These are phyloP conservation scores for Orychophragmus violaceus DNA, from an alignment of 345 rosid genomes.

Conservation along the genomic window DNA sequence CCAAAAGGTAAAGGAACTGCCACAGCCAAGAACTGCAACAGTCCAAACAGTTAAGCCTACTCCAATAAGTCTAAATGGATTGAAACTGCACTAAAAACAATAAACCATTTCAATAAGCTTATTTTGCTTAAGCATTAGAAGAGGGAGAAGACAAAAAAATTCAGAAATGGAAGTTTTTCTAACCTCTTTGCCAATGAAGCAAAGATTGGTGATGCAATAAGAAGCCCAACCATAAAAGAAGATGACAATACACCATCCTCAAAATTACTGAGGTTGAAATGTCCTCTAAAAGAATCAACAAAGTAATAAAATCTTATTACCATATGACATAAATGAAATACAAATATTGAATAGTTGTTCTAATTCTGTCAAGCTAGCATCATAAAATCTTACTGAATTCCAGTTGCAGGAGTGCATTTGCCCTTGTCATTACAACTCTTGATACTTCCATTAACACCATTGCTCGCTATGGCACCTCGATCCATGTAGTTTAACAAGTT, in stretches of 20 bases:
- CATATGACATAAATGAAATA: not conserved
- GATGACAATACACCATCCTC: slow-evolving; percentile 91
- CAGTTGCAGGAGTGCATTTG: slow-evolving; percentile 55
- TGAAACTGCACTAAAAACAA: slow-evolving; percentile 47
- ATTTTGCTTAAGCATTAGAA: not conserved
- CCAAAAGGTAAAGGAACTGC: slow-evolving; percentile 72
- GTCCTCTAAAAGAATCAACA: slow-evolving; percentile 46
- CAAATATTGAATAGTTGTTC: not conserved
- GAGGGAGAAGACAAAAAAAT: not conserved
- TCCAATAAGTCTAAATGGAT: slow-evolving; percentile 91
- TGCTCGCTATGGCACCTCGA: slow-evolving; percentile 88
- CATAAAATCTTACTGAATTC: slow-evolving; percentile 66
- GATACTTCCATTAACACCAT: slow-evolving; percentile 83
- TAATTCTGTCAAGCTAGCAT: not conserved
- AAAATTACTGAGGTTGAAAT: slow-evolving; percentile 65
- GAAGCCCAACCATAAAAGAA: slow-evolving; percentile 94
- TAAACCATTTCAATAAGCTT: not conserved
- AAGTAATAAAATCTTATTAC: not conserved
- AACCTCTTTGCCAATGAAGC: slow-evolving; percentile 87
- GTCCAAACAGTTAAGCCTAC: slow-evolving; percentile 91
- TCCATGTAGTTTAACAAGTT: slow-evolving; percentile 83
- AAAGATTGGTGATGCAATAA: slow-evolving; percentile 79
- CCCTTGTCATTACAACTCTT: slow-evolving; percentile 54
- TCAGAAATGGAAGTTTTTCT: not conserved
- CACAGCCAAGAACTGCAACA: slow-evolving; percentile 76